A percentile compares a stretch with the other conserved stretches of the same genome.
Evolutionary conservation across 768 basidiomycete species (phyloP).

Genomic region (Chlorophyllum brunneum): DNA sequence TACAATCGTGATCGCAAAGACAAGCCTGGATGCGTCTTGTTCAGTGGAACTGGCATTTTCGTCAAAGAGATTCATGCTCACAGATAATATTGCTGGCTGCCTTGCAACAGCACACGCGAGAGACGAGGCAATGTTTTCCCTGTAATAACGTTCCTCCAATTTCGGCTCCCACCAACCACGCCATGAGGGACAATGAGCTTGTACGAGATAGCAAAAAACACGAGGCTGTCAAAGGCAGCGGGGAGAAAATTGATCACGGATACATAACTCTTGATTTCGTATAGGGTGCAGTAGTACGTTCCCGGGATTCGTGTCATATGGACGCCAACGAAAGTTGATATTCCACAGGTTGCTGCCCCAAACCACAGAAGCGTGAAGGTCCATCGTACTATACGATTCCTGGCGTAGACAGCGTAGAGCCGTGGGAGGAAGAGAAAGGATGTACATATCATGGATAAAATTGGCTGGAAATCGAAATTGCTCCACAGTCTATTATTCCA

Average conservation of each 20-base stretch:
- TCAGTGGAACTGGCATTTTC: background rate
- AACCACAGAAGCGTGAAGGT: conserved; percentile 27
- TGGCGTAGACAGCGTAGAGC: conserved; percentile 26
- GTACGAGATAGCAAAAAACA: background rate
- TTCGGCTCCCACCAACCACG: background rate
- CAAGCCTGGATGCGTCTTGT: conserved; percentile 17
- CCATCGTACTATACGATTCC: conserved; percentile 16
- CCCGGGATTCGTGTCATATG: conserved; percentile 23
- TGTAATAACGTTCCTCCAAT: background rate
- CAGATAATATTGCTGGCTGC: conserved; percentile 2
- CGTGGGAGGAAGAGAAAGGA: conserved; percentile 29
- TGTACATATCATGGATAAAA: conserved; percentile 20
- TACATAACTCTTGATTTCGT: background rate
- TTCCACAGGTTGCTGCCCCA: conserved; percentile 18
- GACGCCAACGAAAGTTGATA: conserved; percentile 23
- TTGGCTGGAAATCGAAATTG: conserved; percentile 19
- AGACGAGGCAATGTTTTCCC: background rate
- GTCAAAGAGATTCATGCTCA: background rate
- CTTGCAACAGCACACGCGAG: background rate
- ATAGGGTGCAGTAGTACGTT: conserved; percentile 27
- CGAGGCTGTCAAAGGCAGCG: background rate
- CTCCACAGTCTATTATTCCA: conserved; percentile 19
- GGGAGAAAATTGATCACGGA: background rate
- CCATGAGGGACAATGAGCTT: background rate
- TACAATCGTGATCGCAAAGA: conserved; percentile 23